Evolutionary conservation across 495 filamentous ascomycete species (phyloP).

Genomic region (Aspergillus heteromorphus): DNA sequence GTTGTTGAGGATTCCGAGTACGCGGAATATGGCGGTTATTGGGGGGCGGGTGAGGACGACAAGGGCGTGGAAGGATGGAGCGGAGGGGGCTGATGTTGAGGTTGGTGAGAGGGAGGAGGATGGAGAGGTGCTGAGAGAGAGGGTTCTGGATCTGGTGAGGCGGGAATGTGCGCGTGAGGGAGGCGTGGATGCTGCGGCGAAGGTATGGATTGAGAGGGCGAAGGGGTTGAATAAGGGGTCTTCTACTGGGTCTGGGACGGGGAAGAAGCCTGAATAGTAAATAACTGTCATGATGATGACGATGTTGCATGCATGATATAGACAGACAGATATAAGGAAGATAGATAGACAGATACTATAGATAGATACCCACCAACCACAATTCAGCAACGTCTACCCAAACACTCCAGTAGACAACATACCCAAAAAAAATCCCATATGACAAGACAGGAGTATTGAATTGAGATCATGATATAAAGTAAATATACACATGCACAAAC

Average conservation of each 20-base stretch:
- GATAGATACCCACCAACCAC: slow-evolving; percentile 2
- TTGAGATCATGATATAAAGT: neutral
- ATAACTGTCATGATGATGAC: neutral
- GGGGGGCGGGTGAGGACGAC: slow-evolving; percentile 42
- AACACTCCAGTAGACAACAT: too few relatives aligned
- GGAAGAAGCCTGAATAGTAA: slow-evolving; percentile 11
- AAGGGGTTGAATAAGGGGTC: slow-evolving; percentile 24
- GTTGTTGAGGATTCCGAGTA: slow-evolving; percentile 81
- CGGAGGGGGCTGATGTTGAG: neutral
- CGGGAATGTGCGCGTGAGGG: slow-evolving; percentile 39
- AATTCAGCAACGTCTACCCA: too few relatives aligned
- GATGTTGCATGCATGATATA: neutral
- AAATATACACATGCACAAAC: neutral
- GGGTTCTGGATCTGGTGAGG: slow-evolving; percentile 28
- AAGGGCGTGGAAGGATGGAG: slow-evolving; percentile 13
- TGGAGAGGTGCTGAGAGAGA: slow-evolving; percentile 8
- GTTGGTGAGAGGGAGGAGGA: slow-evolving; percentile 26
- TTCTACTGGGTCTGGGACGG: slow-evolving; percentile 11
- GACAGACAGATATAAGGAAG: neutral
- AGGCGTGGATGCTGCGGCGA: slow-evolving; percentile 30
- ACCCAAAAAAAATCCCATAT: too few relatives aligned
- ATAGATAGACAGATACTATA: neutral
- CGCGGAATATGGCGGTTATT: slow-evolving; percentile 75
- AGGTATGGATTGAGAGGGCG: slow-evolving; percentile 43
- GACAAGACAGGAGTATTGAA: neutral